Evolutionary conservation across 2,329 filamentous ascomycete species (phyloP), one percentile per base, ranked within the genome.

Genomic region (Cladophialophora bantiana): DNA sequence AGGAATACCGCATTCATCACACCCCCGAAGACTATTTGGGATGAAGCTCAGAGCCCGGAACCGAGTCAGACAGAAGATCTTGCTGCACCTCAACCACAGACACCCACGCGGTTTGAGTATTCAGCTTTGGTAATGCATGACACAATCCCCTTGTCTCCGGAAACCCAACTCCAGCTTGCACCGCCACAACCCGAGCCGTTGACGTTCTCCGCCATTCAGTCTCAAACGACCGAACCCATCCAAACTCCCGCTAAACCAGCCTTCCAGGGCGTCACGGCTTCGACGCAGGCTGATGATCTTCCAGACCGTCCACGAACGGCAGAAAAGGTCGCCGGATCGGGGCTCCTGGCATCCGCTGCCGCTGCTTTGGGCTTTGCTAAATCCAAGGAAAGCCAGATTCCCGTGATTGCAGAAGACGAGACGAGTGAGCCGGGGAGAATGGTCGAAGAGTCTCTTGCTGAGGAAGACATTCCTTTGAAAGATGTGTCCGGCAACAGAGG

Each of bases 351-450:
- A 38, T 67, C 72, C 10, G 66, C 66, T 32, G 72, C 67, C 15
- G 69, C 69, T 48, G 68, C 68, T 15, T 36, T 69, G n/a, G 71
- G 70, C 31, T 65, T 74, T 20, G 59, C 64, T 10, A 68, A 65
- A 40, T 55, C 66, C 7, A 65, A 70, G 35, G 67, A 71, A 12
- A 78, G 53, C 77, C 81, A 68, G 76, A 83, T 57, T 76, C 83
- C 74, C 77, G 81, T 66, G 81, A 83, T 90, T 75, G 86, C 87
- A 2, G 88, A 91, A 74, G 89, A 91, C 72, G 85, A 88, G 68
- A 88, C 87, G 2, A 81, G 84, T 50, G 86, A 89, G 70, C 84
- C 84, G 42, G 81, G 81, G 13, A 78, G 77, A 26, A 79, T 50
- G 76, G 77, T 81, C 60, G 73, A 79, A 6, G 82, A 57, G 10